Evolutionary conservation across 2,329 filamentous ascomycete genomes (phyloP).

Genomic region (Calonectria leucothoes): DNA sequence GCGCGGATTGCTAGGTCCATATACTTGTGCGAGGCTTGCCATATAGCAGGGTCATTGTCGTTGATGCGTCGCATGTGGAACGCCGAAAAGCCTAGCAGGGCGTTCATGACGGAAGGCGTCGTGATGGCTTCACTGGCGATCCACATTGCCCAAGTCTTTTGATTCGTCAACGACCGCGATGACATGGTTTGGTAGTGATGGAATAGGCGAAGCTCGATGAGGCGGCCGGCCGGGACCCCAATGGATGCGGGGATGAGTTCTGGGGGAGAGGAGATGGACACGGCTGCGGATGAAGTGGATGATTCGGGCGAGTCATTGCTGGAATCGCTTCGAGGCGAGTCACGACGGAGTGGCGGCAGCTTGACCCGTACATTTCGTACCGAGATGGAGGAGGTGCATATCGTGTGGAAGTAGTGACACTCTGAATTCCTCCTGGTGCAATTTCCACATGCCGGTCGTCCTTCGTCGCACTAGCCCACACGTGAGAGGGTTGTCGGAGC

Average conservation of each 20-base stretch:
- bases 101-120: conserved; percentile 8
- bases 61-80: conserved; percentile 17
- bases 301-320: background rate
- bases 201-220: conserved; percentile 17
- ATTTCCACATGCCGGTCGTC: conserved; percentile 5
- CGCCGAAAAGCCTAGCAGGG: conserved; percentile 20
- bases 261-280: background rate
- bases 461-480: conserved; percentile 15
- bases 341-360: background rate
- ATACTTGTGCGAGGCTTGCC: conserved; percentile 18
- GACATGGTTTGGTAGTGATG: conserved; percentile 21
- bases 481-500: background rate
- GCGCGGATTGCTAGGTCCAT: conserved; percentile 18
- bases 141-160: conserved; percentile 12
- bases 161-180: background rate
- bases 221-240: background rate
- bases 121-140: conserved; percentile 5
- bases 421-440: conserved; percentile 5
- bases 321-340: background rate
- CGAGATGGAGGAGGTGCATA: background rate
- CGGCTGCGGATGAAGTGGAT: background rate
- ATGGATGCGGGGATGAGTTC: background rate
- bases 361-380: background rate
- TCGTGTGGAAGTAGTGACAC: conserved; percentile 20
- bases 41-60: background rate